Percentiles rank a stretch among this genome's conserved stretches.
Conservation (phyloP, 345 rosid genomes). For the Diplotaxis tenuifolia region DNA sequence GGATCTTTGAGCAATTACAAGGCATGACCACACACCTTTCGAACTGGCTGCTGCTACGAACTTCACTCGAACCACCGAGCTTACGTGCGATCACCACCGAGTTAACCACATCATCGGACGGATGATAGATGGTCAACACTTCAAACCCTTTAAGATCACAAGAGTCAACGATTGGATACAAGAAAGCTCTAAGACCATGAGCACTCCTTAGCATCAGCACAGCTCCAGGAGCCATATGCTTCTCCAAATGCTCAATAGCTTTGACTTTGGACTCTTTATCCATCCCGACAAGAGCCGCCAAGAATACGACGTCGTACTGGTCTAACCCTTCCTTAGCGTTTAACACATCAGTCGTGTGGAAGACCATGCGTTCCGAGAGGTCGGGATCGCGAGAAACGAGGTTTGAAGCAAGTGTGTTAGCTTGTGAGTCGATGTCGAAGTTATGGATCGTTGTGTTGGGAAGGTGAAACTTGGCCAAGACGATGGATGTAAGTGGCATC, state of each 20-base stretch:
- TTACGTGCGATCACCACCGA: constrained; percentile 80
- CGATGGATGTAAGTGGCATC: constrained; percentile 83
- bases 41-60: constrained; percentile 5
- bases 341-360: constrained; percentile 64
- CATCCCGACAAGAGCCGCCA: constrained; percentile 94
- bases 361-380: constrained; percentile 58
- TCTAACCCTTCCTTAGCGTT: constrained; percentile 46
- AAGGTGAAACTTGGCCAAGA: constrained; percentile 70
- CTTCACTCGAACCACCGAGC: constrained; percentile 25
- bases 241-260: constrained; percentile 58
- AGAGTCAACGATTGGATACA: constrained; percentile 76
- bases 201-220: constrained; percentile 80
- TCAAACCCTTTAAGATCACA: constrained; percentile 71
- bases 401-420: constrained; percentile 57
- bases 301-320: constrained; percentile 74
- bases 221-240: constrained; percentile 64
- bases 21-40: constrained; percentile 43
- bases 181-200: constrained; percentile 81
- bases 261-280: constrained; percentile 56
- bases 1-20: constrained; percentile 60
- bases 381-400: constrained; percentile 58
- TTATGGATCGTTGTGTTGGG: constrained; percentile 59
- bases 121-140: constrained; percentile 70
- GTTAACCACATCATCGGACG: constrained; percentile 79
- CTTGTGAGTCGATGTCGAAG: constrained; percentile 66